Evolutionary conservation across 2,329 filamentous ascomycete genomes (phyloP).

Genomic region (Phoma sp.): DNA sequence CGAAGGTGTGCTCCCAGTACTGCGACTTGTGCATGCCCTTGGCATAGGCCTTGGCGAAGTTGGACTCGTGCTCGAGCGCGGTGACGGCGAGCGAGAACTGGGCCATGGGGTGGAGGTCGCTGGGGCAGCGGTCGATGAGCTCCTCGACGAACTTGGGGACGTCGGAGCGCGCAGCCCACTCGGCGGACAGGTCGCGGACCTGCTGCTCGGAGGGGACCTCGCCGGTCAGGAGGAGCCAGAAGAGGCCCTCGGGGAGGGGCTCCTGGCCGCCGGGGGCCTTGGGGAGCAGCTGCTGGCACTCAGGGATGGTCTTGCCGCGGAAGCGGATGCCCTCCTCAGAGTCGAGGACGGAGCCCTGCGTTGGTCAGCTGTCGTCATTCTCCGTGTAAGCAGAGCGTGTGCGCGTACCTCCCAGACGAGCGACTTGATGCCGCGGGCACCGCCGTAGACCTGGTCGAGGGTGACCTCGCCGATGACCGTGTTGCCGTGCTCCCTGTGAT

Average conservation of each 20-base stretch:
- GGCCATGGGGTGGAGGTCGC: conserved; percentile 98
- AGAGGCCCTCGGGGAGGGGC: conserved; percentile 98
- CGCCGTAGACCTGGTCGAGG: conserved; percentile 98
- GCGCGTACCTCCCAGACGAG: conserved; percentile 83
- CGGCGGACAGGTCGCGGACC: conserved; percentile 95
- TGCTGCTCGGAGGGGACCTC: conserved; percentile 98
- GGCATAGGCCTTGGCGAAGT: conserved; percentile 97
- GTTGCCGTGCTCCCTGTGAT: conserved; percentile 82
- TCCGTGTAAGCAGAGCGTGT: neutral
- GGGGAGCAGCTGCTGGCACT: conserved; percentile 96
- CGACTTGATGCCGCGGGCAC: conserved; percentile 98
- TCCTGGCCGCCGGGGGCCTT: conserved; percentile 97
- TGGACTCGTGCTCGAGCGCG: conserved; percentile 97
- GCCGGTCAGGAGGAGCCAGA: conserved; percentile 98
- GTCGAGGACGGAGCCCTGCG: conserved; percentile 80
- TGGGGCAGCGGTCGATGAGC: conserved; percentile 99
- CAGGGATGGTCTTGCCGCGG: conserved; percentile 98
- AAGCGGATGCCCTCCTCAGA: conserved; percentile 99
- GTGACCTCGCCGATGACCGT: conserved; percentile 98
- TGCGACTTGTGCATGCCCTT: conserved; percentile 99
- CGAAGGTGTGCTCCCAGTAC: conserved; percentile 99
- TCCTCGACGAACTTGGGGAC: conserved; percentile 98
- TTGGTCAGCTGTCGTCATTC: conserved; percentile 48
- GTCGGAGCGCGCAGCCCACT: conserved; percentile 97
- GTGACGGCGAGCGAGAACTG: conserved; percentile 98